Evolutionary conservation across 495 filamentous ascomycete species (phyloP).

Genomic region (Articulospora tetracladia): DNA sequence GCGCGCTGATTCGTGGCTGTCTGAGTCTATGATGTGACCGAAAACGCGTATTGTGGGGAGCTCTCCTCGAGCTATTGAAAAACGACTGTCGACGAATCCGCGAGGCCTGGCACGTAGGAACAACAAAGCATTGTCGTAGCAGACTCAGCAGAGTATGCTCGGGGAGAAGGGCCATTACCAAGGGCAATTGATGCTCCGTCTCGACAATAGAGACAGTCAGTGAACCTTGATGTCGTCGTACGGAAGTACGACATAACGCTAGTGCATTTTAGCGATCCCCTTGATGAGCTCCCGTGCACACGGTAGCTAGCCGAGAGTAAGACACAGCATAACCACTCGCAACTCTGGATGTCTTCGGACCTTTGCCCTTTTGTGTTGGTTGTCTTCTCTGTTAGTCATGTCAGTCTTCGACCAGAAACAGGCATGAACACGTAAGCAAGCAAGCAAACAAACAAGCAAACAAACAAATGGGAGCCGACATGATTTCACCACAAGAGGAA

Average conservation of each 20-base stretch:
- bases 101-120: slow-evolving; percentile 16
- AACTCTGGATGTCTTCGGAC: too few relatives aligned
- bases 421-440: too few relatives aligned
- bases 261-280: slow-evolving; percentile 2
- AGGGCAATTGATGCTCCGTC: background rate
- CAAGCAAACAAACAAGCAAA: too few relatives aligned
- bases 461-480: too few relatives aligned
- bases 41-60: background rate
- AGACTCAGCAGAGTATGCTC: slow-evolving; percentile 20
- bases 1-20: background rate
- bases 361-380: too few relatives aligned
- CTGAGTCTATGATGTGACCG: background rate
- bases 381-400: too few relatives aligned
- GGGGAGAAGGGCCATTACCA: slow-evolving; percentile 17
- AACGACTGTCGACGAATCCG: background rate
- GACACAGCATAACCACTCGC: too few relatives aligned
- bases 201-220: background rate
- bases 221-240: background rate
- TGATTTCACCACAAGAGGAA: background rate
- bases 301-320: too few relatives aligned
- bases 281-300: background rate
- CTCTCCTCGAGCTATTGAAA: background rate
- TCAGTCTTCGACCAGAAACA: too few relatives aligned
- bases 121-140: slow-evolving; percentile 24
- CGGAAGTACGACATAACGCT: background rate